These are phyloP conservation scores for Saccharomyces hybrid DNA, from an alignment of 1,139 yeast species.

Conservation along the genomic window DNA sequence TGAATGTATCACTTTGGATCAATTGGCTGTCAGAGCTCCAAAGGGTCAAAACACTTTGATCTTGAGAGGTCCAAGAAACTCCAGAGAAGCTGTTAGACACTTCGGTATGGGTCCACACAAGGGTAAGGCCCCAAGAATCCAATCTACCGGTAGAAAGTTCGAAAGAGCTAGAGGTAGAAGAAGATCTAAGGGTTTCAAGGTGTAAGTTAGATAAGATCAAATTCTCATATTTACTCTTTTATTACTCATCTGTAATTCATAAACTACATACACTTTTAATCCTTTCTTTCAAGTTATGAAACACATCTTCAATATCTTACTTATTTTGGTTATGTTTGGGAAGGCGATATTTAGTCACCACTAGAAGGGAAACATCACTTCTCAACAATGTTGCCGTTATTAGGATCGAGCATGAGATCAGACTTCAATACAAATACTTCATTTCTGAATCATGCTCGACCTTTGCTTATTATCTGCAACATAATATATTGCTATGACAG, in stretches of 20 bases:
- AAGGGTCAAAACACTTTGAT: constrained; percentile 97
- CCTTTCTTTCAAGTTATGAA: neutral
- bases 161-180: constrained; percentile 99
- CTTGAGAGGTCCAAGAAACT: constrained; percentile 96
- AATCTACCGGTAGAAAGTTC: constrained; percentile 97
- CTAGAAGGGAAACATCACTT: too few species aligned
- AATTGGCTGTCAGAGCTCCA: constrained; percentile 98
- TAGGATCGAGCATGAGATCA: too few species aligned
- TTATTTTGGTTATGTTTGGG: neutral
- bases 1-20: constrained; percentile 98
- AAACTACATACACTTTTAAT: constrained; percentile 1
- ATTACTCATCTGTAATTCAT: neutral
- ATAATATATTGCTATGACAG: too few species aligned
- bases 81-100: constrained; percentile 99
- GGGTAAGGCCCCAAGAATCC: constrained; percentile 97
- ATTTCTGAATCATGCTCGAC: too few species aligned
- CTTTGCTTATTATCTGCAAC: too few species aligned
- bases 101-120: constrained; percentile 99
- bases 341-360: too few species aligned
- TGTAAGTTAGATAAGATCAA: constrained; percentile 46
- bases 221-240: constrained; percentile 2
- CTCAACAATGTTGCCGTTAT: too few species aligned
- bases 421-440: too few species aligned
- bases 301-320: too few species aligned
- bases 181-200: constrained; percentile 99